Base-by-base conservation (phyloP, 2,329 filamentous ascomycete genomes). In the Ceratocystis alfenasii region DNA sequence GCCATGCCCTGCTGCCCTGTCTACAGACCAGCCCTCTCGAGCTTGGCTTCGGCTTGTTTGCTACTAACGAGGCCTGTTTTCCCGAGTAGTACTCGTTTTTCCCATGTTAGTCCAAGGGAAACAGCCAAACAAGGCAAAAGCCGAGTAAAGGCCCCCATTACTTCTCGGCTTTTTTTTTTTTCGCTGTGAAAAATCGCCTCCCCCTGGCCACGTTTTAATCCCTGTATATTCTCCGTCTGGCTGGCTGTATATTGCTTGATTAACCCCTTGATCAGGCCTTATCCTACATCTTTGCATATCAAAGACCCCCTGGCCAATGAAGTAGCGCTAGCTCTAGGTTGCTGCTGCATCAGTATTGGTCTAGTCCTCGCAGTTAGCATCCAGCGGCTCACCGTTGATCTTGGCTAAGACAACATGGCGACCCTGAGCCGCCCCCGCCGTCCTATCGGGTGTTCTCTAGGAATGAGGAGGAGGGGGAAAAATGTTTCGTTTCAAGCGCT, bases 401-500 rank as follows among this genome's bases (percentile, higher is more conserved):
- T 25, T 53, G 48, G 20, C 48, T 17, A 53, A 53, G 48, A 53
- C 48, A 53, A 28, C 5, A 28, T 8, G 5, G 48, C 48, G 5
- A 25, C 15, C 28, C 12, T 10, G 25, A 53, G 48, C 48, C 20
- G 25, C 20, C 48, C 46, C 15, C 20, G 22, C 48, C 48, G 8
- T 15, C 20, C 48, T 25, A 22, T 25, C 25, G 4, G 48, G 22
- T 53, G 48, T 53, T 25, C 15, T 20, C 22, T 53, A 53, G 48
- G 48, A 7, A 33, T 7, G 30, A 7, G 28, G 33, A 20, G 10
- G 17, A 20, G 46, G 10, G 1, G 17, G 3, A 20, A 4, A 30
- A 28, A 30, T 36, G 53, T 59, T 59, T 59, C 53, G 53, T 59
- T 59, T 59, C 53, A 59, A 30, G 22, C 53, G 53, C 25, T 10